A percentile compares a stretch with the other conserved stretches of the same genome.
phyloP scores from a whole-genome alignment of 1,139 yeast species.

The Yamadazyma atmosphaerica region DNA sequence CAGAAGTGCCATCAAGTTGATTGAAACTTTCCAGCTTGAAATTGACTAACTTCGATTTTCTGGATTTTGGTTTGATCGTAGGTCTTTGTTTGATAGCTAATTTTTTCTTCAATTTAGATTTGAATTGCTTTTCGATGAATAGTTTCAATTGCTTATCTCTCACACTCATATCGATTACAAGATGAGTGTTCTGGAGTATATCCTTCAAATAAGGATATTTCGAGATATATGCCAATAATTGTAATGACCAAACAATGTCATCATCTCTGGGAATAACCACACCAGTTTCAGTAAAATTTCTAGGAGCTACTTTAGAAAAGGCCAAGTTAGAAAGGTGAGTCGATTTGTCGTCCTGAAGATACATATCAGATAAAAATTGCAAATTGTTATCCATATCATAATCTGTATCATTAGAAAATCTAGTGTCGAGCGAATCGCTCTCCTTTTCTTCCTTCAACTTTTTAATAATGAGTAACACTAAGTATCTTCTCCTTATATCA shows the following conservation, averaged over 20 bases:
- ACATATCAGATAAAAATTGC: constrained; percentile 43
- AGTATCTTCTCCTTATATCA: constrained; percentile 38
- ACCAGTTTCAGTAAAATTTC: constrained; percentile 69
- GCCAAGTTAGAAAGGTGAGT: constrained; percentile 18
- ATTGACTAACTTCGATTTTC: constrained; percentile 20
- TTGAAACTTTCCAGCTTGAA: constrained; percentile 6
- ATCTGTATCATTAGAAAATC: constrained; percentile 32
- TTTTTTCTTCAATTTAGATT: constrained; percentile 32
- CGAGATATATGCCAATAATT: constrained; percentile 87
- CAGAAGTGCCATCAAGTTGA: background rate
- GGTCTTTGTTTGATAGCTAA: constrained; percentile 33
- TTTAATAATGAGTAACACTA: constrained; percentile 37
- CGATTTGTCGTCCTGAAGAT: constrained; percentile 39
- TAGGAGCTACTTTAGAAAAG: constrained; percentile 46
- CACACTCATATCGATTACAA: constrained; percentile 55
- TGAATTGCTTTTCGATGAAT: constrained; percentile 39
- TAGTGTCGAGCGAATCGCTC: constrained; percentile 34
- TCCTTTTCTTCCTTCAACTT: constrained; percentile 43
- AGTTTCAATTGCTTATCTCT: constrained; percentile 44
- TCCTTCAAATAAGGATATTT: constrained; percentile 83
- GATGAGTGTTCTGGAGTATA: constrained; percentile 69
- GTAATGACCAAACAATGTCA: constrained; percentile 92
- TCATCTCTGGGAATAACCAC: constrained; percentile 85
- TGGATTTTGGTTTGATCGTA: constrained; percentile 38
- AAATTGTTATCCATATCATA: constrained; percentile 47